Evolutionary conservation across 306 rosid genomes (phyloP).

Genomic region (Cercis canadensis): DNA sequence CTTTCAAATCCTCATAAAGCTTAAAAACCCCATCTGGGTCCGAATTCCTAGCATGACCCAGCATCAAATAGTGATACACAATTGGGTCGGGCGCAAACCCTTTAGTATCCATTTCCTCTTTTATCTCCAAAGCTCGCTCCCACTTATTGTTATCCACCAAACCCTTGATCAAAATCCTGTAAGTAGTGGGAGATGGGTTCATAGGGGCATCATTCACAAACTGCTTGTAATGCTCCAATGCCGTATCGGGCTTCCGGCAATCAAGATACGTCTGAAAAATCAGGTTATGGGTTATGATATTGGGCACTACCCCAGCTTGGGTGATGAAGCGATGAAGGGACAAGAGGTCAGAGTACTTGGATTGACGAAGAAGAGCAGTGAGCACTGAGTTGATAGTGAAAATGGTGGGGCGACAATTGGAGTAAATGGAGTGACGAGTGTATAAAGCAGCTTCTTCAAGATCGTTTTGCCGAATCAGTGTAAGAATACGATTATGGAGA

Average conservation of each 20-base stretch:
- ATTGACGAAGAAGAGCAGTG: constrained; percentile 79
- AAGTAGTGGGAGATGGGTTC: constrained; percentile 85
- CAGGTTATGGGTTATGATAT: constrained; percentile 81
- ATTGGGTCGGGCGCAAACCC: constrained; percentile 73
- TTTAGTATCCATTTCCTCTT: constrained; percentile 65
- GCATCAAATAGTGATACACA: constrained; percentile 83
- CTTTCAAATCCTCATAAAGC: constrained; percentile 76
- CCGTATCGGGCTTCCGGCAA: constrained; percentile 88
- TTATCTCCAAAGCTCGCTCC: constrained; percentile 81
- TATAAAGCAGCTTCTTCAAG: constrained; percentile 92
- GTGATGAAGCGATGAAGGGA: constrained; percentile 92
- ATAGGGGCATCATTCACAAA: constrained; percentile 84
- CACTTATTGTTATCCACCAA: constrained; percentile 74
- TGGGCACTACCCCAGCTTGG: constrained; percentile 92
- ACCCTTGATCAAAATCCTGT: constrained; percentile 72
- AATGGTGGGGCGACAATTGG: constrained; percentile 92
- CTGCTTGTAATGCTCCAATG: constrained; percentile 90
- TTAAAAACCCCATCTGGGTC: constrained; percentile 66
- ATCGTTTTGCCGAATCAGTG: constrained; percentile 78
- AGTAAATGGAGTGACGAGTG: constrained; percentile 93
- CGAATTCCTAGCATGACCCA: constrained; percentile 65
- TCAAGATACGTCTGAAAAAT: constrained; percentile 90
- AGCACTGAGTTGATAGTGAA: constrained; percentile 89
- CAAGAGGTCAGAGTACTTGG: constrained; percentile 82
- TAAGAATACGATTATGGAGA: constrained; percentile 79